phyloP scores from a whole-genome alignment of 257 asterid genomes.

The Plantago major region DNA sequence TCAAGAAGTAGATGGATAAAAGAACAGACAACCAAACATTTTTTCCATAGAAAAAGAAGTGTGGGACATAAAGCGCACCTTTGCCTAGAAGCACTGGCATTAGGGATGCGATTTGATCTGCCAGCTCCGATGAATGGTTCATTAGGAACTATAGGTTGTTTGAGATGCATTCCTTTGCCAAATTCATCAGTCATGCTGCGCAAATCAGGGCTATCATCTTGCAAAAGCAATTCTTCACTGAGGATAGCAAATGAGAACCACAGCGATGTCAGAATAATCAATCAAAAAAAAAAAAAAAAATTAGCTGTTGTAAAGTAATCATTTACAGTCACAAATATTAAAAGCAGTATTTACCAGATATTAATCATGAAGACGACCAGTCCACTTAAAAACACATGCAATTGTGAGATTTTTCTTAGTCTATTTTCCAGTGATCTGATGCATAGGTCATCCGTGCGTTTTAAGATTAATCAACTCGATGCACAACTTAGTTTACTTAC shows the following conservation, averaged over 20 bases:
- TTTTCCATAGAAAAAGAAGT: background rate
- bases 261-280: background rate
- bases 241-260: constrained; percentile 17
- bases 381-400: too few species aligned
- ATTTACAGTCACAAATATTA: too few species aligned
- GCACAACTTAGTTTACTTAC: too few species aligned
- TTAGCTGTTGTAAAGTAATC: too few species aligned
- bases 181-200: constrained; percentile 64
- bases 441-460: too few species aligned
- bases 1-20: background rate
- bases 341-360: too few species aligned
- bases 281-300: background rate
- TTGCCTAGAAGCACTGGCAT: constrained; percentile 41
- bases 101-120: constrained; percentile 45
- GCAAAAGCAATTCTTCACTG: constrained; percentile 92
- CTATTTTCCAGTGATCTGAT: too few species aligned
- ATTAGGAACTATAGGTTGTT: constrained; percentile 36
- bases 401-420: too few species aligned
- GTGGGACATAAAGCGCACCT: constrained; percentile 39
- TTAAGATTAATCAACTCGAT: too few species aligned
- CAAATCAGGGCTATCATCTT: constrained; percentile 78
- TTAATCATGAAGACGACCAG: too few species aligned
- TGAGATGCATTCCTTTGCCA: constrained; percentile 59
- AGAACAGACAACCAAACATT: constrained; percentile 1
- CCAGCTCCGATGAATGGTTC: constrained; percentile 53